Conservation (phyloP, 2,329 filamentous ascomycete species). For the Diplodia corticola region DNA sequence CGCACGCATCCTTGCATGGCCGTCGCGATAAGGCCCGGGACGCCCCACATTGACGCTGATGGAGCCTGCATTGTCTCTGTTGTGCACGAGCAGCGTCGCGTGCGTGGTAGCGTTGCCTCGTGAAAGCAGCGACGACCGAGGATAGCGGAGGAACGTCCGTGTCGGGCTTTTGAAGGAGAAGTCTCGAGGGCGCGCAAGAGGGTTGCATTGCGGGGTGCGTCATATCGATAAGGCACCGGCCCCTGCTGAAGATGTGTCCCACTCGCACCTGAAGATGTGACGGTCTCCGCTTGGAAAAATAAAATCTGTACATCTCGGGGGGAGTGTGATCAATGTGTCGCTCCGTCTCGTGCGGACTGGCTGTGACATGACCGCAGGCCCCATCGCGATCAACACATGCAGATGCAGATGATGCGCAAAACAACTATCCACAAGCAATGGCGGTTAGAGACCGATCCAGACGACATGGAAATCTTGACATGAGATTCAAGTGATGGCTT, state of each 20-base stretch:
- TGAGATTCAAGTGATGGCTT: background rate
- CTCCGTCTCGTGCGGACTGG: background rate
- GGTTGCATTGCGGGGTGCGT: background rate
- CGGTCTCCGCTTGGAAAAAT: background rate
- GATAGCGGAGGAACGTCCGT: background rate
- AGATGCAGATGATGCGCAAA: background rate
- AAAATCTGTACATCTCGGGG: background rate
- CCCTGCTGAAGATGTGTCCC: background rate
- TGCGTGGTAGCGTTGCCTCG: background rate
- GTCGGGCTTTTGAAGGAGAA: background rate
- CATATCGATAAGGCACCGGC: background rate
- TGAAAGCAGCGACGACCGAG: background rate
- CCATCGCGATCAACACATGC: background rate
- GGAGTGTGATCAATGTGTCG: background rate
- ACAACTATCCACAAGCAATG: background rate
- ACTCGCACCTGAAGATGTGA: background rate
- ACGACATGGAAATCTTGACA: too few relatives aligned
- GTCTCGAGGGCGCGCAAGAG: background rate
- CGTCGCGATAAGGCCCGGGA: background rate
- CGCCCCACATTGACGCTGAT: background rate
- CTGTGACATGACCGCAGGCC: background rate
- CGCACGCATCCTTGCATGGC: background rate
- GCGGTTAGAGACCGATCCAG: background rate
- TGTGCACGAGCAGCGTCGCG: background rate
- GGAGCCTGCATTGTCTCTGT: background rate